A percentile compares a stretch with the other conserved stretches of the same genome.
Evolutionary conservation across 1,139 yeast genomes (phyloP).

Genomic region (Yamadazyma atlantica): DNA sequence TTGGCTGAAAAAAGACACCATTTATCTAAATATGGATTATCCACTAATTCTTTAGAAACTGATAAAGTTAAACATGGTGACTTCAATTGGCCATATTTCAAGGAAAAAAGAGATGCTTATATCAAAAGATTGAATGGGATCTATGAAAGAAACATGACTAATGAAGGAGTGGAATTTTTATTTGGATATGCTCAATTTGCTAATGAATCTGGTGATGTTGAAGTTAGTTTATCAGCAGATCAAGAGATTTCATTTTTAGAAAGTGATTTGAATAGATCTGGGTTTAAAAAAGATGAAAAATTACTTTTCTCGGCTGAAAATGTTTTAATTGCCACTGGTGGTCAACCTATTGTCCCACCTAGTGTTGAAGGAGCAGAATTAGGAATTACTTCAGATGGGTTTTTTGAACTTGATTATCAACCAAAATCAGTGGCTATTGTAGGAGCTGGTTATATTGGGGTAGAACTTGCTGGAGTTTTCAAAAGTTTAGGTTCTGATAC

Average conservation of each 20-base stretch:
- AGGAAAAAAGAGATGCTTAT: constrained; percentile 89
- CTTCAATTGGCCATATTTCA: constrained; percentile 81
- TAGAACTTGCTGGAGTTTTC: constrained; percentile 93
- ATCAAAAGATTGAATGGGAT: constrained; percentile 85
- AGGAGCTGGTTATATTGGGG: constrained; percentile 98
- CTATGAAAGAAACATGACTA: constrained; percentile 79
- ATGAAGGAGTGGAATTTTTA: constrained; percentile 84
- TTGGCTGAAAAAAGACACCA: constrained; percentile 72
- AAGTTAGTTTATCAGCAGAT: constrained; percentile 56
- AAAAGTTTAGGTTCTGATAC: constrained; percentile 86
- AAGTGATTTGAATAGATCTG: constrained; percentile 17
- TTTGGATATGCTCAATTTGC: constrained; percentile 86
- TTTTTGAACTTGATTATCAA: constrained; percentile 74
- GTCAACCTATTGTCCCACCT: constrained; percentile 72
- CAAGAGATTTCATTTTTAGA: constrained; percentile 40
- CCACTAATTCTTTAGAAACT: constrained; percentile 40
- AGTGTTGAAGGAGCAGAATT: constrained; percentile 75
- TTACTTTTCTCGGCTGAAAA: constrained; percentile 76
- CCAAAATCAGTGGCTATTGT: constrained; percentile 92
- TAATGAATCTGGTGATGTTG: constrained; percentile 66
- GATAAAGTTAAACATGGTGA: constrained; percentile 50
- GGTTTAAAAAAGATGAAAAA: constrained; percentile 46
- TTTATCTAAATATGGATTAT: constrained; percentile 80
- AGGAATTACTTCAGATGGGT: constrained; percentile 91
- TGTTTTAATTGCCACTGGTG: constrained; percentile 90